A percentile compares a stretch with the other conserved stretches of the same genome.
Evolutionary conservation across 2,329 filamentous ascomycete species (phyloP).

Genomic region (Grosmannia penicillata): DNA sequence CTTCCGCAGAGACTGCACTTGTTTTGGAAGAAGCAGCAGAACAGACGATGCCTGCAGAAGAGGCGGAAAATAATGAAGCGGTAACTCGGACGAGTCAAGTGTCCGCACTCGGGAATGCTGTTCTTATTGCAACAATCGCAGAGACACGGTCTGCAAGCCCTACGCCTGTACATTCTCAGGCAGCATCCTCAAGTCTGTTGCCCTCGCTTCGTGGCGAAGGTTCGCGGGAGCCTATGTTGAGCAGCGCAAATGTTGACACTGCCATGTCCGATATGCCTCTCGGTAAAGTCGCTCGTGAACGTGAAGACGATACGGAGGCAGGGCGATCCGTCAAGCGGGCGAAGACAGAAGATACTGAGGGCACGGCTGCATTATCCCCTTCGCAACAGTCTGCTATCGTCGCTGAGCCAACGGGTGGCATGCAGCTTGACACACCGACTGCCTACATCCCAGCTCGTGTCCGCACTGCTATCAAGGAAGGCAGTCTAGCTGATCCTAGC

Average conservation of each 20-base stretch:
- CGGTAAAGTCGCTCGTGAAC: conserved; percentile 54
- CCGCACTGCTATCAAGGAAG: conserved; percentile 18
- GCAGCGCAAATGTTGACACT: conserved; percentile 19
- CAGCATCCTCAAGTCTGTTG: conserved; percentile 7
- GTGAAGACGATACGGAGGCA: conserved; percentile 55
- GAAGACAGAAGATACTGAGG: conserved; percentile 36
- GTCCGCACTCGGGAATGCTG: not conserved
- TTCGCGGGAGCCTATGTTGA: conserved; percentile 16
- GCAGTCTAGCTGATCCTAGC: conserved; percentile 25
- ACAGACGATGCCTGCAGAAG: no score
- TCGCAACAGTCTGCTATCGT: not conserved
- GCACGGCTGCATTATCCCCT: conserved; percentile 9
- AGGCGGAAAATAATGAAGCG: no score
- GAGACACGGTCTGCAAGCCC: not conserved
- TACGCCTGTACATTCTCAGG: not conserved
- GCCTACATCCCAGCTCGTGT: conserved; percentile 12
- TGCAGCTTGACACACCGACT: conserved; percentile 13
- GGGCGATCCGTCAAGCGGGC: conserved; percentile 68
- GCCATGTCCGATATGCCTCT: conserved; percentile 29
- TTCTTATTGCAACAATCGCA: not conserved
- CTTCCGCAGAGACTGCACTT: no score
- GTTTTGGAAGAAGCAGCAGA: no score
- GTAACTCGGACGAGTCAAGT: not conserved
- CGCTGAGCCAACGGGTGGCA: conserved; percentile 2
- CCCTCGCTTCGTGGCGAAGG: conserved; percentile 15